phyloP scores from a whole-genome alignment of 495 filamentous ascomycete species.

The Neurospora sp. region DNA sequence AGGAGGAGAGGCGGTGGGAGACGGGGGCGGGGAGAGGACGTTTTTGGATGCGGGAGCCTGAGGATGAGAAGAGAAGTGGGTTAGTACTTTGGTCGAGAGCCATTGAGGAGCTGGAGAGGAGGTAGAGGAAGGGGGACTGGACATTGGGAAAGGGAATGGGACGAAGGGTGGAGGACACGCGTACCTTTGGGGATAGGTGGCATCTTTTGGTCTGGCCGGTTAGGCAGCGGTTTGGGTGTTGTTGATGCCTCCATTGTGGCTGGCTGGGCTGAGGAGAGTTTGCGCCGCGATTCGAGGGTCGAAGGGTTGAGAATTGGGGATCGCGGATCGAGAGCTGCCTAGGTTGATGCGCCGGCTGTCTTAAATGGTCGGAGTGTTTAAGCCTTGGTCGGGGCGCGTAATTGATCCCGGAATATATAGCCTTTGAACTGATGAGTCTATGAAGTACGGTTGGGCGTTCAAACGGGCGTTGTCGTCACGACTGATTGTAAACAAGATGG shows the following conservation, averaged over 20 bases:
- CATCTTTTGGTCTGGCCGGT: conserved; percentile 30
- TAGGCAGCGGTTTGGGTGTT: conserved; percentile 9
- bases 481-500: neutral
- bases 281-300: neutral
- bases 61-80: neutral
- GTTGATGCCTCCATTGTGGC: neutral
- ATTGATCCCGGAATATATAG: neutral
- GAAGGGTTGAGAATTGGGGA: neutral
- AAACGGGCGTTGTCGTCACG: neutral
- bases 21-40: conserved; percentile 14
- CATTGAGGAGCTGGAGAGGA: neutral
- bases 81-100: neutral
- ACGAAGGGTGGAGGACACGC: neutral
- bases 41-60: conserved; percentile 22
- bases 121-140: neutral
- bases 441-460: neutral
- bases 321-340: neutral
- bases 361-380: neutral
- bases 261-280: neutral
- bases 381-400: neutral
- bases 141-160: neutral
- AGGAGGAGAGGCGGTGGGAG: neutral
- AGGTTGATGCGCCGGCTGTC: neutral
- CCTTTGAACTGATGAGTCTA: neutral
- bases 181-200: conserved; percentile 38